phyloP scores from a whole-genome alignment of 1,284 basidiomycete genomes.

The Sporisorium sorghi region DNA sequence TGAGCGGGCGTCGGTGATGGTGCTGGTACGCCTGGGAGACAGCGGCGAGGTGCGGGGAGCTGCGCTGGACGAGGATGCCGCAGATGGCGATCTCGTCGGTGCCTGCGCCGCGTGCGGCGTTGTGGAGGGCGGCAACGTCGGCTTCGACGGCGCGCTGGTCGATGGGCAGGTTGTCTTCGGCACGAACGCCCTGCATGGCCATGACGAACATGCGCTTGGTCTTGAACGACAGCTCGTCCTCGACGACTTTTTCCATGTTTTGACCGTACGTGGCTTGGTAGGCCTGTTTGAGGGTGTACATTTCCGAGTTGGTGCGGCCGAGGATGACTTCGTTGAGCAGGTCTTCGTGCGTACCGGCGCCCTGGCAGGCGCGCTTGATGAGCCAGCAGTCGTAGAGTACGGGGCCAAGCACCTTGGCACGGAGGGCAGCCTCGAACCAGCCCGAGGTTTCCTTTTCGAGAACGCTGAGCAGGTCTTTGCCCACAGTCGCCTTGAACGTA shows the following conservation, averaged over 20 bases:
- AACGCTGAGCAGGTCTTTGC: conserved; percentile 61
- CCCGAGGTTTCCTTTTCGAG: conserved; percentile 68
- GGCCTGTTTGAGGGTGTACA: conserved; percentile 64
- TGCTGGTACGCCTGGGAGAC: conserved; percentile 62
- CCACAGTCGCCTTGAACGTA: conserved; percentile 62
- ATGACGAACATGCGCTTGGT: conserved; percentile 65
- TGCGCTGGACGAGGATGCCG: conserved; percentile 65
- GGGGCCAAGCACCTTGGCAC: conserved; percentile 62
- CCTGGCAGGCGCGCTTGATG: conserved; percentile 63
- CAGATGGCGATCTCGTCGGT: conserved; percentile 65
- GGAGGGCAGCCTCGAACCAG: conserved; percentile 61
- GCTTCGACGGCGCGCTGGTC: conserved; percentile 47
- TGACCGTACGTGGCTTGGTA: conserved; percentile 60
- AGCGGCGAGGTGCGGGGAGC: conserved; percentile 62
- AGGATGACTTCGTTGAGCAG: conserved; percentile 67
- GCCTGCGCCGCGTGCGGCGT: conserved; percentile 51
- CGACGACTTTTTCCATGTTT: conserved; percentile 64
- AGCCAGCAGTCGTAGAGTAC: conserved; percentile 64
- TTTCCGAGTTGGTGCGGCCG: conserved; percentile 61
- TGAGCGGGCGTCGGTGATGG: conserved; percentile 45
- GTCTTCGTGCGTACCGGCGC: conserved; percentile 67
- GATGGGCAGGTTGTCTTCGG: conserved; percentile 56
- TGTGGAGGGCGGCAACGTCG: conserved; percentile 46
- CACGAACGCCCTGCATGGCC: conserved; percentile 62
- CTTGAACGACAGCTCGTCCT: conserved; percentile 67